A percentile compares a stretch with the other conserved stretches of the same genome.
These are phyloP conservation scores for Carallia pectinifolia DNA, from an alignment of 345 rosid genomes.

Conservation along the genomic window DNA sequence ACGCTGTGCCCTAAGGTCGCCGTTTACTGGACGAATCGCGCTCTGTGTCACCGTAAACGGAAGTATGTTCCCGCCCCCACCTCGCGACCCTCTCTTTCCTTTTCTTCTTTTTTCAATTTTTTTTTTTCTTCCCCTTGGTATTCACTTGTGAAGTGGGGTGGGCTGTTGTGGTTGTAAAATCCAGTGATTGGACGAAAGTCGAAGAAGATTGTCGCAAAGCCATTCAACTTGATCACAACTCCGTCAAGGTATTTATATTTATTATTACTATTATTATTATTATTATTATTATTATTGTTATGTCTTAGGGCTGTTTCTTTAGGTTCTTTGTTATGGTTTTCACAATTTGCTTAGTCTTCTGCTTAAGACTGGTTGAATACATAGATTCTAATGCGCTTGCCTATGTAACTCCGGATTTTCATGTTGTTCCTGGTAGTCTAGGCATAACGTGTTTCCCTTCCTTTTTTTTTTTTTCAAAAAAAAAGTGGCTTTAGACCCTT, in stretches of 20 bases:
- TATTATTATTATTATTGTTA: too few relatives aligned
- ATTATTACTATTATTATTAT: not conserved
- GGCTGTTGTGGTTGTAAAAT: constrained; percentile 6
- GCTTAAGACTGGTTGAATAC: too few relatives aligned
- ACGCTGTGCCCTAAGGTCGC: constrained; percentile 79
- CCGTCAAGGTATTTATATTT: constrained; percentile 53
- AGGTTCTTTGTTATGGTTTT: too few relatives aligned
- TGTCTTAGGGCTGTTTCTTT: too few relatives aligned
- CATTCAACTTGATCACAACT: constrained; percentile 60
- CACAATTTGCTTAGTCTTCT: too few relatives aligned
- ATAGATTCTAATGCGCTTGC: too few relatives aligned
- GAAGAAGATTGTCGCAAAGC: constrained; percentile 83
- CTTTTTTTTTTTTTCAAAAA: too few relatives aligned
- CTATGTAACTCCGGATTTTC: too few relatives aligned
- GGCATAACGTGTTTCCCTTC: too few relatives aligned
- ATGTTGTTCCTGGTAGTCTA: too few relatives aligned
- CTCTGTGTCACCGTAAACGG: constrained; percentile 79
- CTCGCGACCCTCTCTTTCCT: not conserved
- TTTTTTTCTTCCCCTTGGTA: not conserved
- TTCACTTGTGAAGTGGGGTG: constrained; percentile 5
- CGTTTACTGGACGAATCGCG: constrained; percentile 90
- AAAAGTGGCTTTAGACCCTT: too few relatives aligned
- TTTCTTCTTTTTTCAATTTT: not conserved
- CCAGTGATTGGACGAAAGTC: constrained; percentile 78
- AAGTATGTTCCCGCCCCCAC: constrained; percentile 53